Conservation (phyloP, 257 asterid genomes). For the Solanum verrucosum region DNA sequence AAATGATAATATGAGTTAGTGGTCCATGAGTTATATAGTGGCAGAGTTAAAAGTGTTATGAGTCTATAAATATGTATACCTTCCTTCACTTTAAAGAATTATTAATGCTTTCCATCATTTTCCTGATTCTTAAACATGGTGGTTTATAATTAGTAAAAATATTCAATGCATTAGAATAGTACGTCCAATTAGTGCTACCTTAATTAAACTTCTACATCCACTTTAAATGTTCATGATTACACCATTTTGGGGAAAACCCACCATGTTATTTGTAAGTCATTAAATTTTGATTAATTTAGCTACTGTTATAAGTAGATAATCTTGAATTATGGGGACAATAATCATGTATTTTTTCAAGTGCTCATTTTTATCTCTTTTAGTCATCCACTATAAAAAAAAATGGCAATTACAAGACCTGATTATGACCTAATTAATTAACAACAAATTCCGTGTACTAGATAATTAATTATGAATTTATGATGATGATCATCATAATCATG, state of each 20-base stretch:
- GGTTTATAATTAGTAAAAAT: background rate
- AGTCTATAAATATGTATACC: background rate
- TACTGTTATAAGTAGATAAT: background rate
- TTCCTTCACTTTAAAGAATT: background rate
- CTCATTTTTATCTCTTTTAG: background rate
- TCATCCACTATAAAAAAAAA: background rate
- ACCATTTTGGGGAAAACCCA: background rate
- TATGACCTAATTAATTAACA: background rate
- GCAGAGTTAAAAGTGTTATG: background rate
- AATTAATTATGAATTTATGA: background rate
- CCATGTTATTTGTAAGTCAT: background rate
- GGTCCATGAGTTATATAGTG: background rate
- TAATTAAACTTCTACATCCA: background rate
- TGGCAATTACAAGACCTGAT: background rate
- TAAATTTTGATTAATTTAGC: background rate
- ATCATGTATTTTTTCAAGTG: background rate
- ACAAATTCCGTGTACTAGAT: background rate
- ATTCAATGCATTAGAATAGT: background rate
- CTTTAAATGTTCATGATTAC: background rate
- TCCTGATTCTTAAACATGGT: background rate
- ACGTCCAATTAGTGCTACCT: background rate
- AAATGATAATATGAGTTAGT: background rate
- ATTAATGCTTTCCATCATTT: background rate
- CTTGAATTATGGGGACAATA: background rate
- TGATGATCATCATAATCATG: background rate